A percentile compares a stretch with the other conserved stretches of the same genome.
Evolutionary conservation across 192 early-diverging fungal species (phyloP).

Genomic region (Spizellomyces punctatus): DNA sequence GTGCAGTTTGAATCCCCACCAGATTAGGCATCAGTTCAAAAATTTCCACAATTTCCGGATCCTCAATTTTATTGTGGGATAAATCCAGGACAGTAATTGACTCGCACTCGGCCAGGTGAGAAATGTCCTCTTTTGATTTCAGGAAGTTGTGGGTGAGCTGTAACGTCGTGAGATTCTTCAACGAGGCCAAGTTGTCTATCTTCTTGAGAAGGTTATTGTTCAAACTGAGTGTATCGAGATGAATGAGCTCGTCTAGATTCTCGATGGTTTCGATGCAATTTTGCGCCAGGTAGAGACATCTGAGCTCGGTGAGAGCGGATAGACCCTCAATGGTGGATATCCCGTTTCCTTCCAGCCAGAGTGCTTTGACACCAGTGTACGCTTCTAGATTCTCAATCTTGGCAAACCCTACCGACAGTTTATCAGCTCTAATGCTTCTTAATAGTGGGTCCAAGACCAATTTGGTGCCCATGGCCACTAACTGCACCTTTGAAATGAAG

Average conservation of each 20-base stretch:
- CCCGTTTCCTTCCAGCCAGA: slow-evolving; percentile 69
- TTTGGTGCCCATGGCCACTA: not conserved
- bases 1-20: slow-evolving; percentile 34
- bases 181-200: slow-evolving; percentile 31
- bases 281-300: slow-evolving; percentile 61
- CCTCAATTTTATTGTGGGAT: slow-evolving; percentile 58
- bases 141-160: slow-evolving; percentile 58
- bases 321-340: slow-evolving; percentile 52
- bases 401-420: slow-evolving; percentile 45
- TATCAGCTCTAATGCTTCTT: not conserved
- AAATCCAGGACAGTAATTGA: slow-evolving; percentile 54
- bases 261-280: slow-evolving; percentile 58
- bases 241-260: slow-evolving; percentile 36
- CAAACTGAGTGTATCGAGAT: slow-evolving; percentile 58
- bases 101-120: slow-evolving; percentile 40
- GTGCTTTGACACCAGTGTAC: slow-evolving; percentile 54
- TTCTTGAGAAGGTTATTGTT: slow-evolving; percentile 60
- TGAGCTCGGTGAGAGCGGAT: slow-evolving; percentile 40
- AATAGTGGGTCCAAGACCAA: not conserved
- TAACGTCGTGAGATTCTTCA: slow-evolving; percentile 50
- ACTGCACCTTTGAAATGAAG: slow-evolving; percentile 65
- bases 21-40: slow-evolving; percentile 55
- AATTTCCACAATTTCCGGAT: slow-evolving; percentile 53
- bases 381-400: slow-evolving; percentile 59
- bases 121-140: slow-evolving; percentile 43